Percentiles rank a stretch among this genome's conserved stretches.
Evolutionary conservation across 140 eudicot species (phyloP).

Genomic region (Senecio squalidus): DNA sequence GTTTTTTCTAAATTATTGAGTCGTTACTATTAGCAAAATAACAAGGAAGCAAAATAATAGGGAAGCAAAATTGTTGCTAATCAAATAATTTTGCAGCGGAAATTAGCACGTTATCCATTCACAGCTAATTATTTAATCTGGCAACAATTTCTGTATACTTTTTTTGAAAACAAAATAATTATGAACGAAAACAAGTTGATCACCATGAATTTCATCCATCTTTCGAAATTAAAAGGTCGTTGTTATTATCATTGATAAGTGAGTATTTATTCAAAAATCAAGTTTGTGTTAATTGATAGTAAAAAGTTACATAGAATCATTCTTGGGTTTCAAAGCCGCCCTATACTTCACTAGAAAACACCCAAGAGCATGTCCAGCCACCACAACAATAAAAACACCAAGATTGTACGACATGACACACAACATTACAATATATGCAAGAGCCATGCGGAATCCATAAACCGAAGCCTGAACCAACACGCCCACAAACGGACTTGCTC

Average conservation of each 20-base stretch:
- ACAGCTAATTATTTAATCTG: too few relatives aligned
- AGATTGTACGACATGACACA: constrained; percentile 62
- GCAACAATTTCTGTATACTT: too few relatives aligned
- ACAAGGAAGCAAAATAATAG: too few relatives aligned
- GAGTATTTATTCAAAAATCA: background rate
- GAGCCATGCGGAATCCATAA: constrained; percentile 45
- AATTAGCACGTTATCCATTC: too few relatives aligned
- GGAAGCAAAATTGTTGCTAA: too few relatives aligned
- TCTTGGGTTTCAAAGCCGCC: constrained; percentile 17
- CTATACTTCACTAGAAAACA: constrained; percentile 26
- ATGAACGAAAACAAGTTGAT: too few relatives aligned
- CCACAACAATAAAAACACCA: constrained; percentile 56
- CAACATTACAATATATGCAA: constrained; percentile 53
- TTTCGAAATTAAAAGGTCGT: too few relatives aligned
- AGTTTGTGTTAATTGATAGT: background rate
- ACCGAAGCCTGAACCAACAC: constrained; percentile 33
- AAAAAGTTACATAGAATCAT: background rate
- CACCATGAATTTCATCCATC: too few relatives aligned
- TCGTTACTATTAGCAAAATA: too few relatives aligned
- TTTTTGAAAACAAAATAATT: too few relatives aligned
- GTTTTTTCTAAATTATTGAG: too few relatives aligned
- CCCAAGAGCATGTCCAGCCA: constrained; percentile 58
- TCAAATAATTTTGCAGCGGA: too few relatives aligned
- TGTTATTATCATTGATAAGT: background rate
- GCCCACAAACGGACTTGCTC: constrained; percentile 26